Evolutionary conservation across 345 rosid species (phyloP).

Genomic region (Aethionema arabicum): DNA sequence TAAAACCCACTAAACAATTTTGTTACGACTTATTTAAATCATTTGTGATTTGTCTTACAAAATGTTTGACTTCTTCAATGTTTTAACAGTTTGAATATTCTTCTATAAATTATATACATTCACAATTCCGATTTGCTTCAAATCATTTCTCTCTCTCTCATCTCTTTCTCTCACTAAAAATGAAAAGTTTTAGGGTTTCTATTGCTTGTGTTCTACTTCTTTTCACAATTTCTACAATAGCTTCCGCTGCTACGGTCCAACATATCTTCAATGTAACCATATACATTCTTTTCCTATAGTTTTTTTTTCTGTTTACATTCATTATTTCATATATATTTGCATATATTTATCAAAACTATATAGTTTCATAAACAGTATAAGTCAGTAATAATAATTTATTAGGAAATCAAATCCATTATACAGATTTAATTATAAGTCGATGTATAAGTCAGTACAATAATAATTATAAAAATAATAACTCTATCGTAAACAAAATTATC

Average conservation of each 20-base stretch:
- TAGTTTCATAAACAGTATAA: not conserved
- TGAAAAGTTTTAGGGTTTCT: constrained; percentile 42
- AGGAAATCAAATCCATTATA: not conserved
- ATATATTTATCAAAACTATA: constrained; percentile 5
- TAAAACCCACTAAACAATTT: too few relatives aligned
- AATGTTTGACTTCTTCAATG: not conserved
- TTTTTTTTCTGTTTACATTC: constrained; percentile 4
- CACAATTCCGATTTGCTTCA: constrained; percentile 1
- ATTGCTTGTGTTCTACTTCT: constrained; percentile 39
- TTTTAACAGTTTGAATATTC: constrained; percentile 5
- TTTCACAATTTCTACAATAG: constrained; percentile 43
- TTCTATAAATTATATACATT: constrained; percentile 17
- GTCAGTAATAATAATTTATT: too few relatives aligned
- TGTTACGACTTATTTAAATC: not conserved
- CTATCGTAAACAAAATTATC: too few relatives aligned
- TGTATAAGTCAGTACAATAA: too few relatives aligned
- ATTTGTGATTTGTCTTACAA: not conserved
- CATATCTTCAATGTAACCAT: constrained; percentile 65
- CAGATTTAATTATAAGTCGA: too few relatives aligned
- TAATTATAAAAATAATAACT: too few relatives aligned
- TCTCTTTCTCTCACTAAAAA: constrained; percentile 17
- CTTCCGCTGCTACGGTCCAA: constrained; percentile 68
- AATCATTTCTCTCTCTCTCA: not conserved
- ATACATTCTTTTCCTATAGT: not conserved
- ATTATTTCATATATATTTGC: not conserved